Percentiles rank a stretch among this genome's conserved stretches.
Conservation (phyloP, 768 basidiomycete species). For the Termitomyces sp. region DNA sequence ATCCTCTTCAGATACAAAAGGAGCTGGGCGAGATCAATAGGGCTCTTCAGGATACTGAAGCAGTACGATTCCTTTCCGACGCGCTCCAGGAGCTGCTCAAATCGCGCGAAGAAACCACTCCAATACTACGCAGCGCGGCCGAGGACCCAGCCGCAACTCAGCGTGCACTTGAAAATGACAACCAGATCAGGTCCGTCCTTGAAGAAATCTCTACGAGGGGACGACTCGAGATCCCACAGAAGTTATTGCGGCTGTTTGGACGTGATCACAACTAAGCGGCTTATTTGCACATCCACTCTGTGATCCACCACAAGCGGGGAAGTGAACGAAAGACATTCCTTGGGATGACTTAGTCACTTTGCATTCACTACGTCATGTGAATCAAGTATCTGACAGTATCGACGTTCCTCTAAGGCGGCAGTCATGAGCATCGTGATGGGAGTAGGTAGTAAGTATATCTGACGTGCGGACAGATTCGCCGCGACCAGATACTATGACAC, state of each 20-base stretch:
- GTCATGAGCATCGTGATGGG: not conserved
- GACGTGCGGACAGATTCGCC: not conserved
- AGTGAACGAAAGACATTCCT: not conserved
- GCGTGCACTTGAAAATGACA: slow-evolving; percentile 4
- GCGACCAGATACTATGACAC: not conserved
- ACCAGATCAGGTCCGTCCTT: slow-evolving; percentile 3
- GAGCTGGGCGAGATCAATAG: slow-evolving; percentile 9
- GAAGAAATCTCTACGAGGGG: not conserved
- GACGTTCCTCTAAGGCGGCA: not conserved
- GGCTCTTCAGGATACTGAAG: slow-evolving; percentile 5
- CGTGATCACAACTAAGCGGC: not conserved
- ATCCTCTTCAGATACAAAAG: slow-evolving; percentile 9
- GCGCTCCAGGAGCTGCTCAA: slow-evolving; percentile 6
- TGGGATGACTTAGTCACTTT: not conserved
- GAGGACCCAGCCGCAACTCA: not conserved
- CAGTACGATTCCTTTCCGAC: slow-evolving; percentile 4
- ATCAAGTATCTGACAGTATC: not conserved
- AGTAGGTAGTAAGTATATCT: not conserved
- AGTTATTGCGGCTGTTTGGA: slow-evolving; percentile 1
- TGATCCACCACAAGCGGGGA: not conserved
- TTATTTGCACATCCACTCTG: not conserved
- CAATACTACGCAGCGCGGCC: not conserved
- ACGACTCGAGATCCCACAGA: slow-evolving; percentile 7
- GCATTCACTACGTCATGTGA: not conserved
- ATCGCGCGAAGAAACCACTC: slow-evolving; percentile 5